Evolutionary conservation across 202 grass and related monocot species (phyloP).

Genomic region (Panicum virgatum): DNA sequence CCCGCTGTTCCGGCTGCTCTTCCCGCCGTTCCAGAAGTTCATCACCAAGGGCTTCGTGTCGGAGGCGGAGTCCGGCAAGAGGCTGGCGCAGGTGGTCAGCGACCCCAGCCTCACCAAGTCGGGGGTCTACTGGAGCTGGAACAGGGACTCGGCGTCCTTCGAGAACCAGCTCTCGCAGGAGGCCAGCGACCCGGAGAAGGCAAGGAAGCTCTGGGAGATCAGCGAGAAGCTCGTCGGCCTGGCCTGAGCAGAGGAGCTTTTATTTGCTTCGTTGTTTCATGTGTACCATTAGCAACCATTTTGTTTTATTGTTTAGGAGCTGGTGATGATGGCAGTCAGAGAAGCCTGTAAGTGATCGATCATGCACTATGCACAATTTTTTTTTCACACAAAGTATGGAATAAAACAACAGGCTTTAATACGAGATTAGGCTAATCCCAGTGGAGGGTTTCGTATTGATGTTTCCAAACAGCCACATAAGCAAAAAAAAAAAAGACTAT

Average conservation of each 20-base stretch:
- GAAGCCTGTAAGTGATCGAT: conserved; percentile 3
- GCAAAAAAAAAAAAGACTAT: no score
- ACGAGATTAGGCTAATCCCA: not conserved
- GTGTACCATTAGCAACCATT: not conserved
- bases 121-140: conserved; percentile 99
- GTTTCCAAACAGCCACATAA: no score
- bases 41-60: conserved; percentile 86
- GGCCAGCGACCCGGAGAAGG: conserved; percentile 79
- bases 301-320: not conserved
- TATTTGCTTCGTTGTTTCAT: conserved; percentile 1
- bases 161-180: conserved; percentile 94
- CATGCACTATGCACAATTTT: not conserved
- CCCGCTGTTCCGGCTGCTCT: conserved; percentile 68
- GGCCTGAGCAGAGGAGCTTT: conserved; percentile 39
- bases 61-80: conserved; percentile 78
- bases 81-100: conserved; percentile 85
- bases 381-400: conserved; percentile 6
- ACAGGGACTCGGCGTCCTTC: conserved; percentile 86
- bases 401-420: conserved; percentile 55
- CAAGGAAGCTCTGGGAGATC: conserved; percentile 76
- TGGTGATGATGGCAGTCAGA: not conserved
- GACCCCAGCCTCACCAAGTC: conserved; percentile 92
- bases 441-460: no score
- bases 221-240: conserved; percentile 94
- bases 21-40: conserved; percentile 89